These are phyloP conservation scores for Lactifluus volemus DNA, from an alignment of 768 basidiomycete genomes.

Conservation along the genomic window DNA sequence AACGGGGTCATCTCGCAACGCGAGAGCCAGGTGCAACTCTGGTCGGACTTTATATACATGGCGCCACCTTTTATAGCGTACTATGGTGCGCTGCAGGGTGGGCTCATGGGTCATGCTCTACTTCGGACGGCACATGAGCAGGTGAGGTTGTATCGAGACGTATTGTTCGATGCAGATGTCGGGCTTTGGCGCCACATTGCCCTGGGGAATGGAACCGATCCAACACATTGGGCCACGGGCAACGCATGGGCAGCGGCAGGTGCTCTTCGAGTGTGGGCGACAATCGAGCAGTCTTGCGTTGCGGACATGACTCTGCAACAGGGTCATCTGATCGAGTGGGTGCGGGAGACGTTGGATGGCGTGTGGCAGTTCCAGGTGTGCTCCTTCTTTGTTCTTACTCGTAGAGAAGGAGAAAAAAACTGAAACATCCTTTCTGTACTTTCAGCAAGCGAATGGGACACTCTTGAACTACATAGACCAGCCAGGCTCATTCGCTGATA, in stretches of 20 bases:
- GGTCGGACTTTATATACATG: slow-evolving; percentile 56
- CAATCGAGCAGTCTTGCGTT: slow-evolving; percentile 37
- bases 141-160: slow-evolving; percentile 44
- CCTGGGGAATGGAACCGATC: slow-evolving; percentile 38
- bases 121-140: slow-evolving; percentile 48
- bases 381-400: neutral
- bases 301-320: slow-evolving; percentile 33
- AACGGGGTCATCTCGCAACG: slow-evolving; percentile 57
- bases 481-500: slow-evolving; percentile 42
- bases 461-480: slow-evolving; percentile 47
- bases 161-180: slow-evolving; percentile 33
- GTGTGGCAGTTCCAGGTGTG: slow-evolving; percentile 39
- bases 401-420: neutral
- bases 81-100: slow-evolving; percentile 41
- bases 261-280: slow-evolving; percentile 50
- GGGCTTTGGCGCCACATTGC: slow-evolving; percentile 52
- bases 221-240: slow-evolving; percentile 51
- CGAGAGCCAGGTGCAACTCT: slow-evolving; percentile 43
- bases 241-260: slow-evolving; percentile 71
- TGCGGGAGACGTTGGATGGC: slow-evolving; percentile 39
- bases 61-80: slow-evolving; percentile 61
- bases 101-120: slow-evolving; percentile 27
- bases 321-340: slow-evolving; percentile 41
- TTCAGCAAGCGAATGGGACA: slow-evolving; percentile 36
- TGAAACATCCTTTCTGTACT: neutral